Percentiles rank a stretch among this genome's conserved stretches.
phyloP scores from a whole-genome alignment of 2,329 filamentous ascomycete species.

The Reticulascus tulasneorum region DNA sequence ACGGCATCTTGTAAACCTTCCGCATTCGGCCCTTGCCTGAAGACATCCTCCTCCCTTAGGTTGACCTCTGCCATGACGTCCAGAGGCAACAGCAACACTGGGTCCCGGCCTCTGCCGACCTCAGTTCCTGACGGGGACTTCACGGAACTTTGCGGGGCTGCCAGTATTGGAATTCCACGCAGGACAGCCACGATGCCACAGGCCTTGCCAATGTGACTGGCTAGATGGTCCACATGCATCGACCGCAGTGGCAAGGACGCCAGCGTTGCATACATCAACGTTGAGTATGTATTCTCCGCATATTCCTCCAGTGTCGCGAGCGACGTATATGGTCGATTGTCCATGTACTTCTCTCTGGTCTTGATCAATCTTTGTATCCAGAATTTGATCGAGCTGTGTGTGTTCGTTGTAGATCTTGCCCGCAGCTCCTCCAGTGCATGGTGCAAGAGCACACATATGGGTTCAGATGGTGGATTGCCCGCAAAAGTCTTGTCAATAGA shows the following conservation, averaged over 20 bases:
- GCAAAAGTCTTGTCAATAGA: slow-evolving; percentile 74
- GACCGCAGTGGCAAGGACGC: slow-evolving; percentile 75
- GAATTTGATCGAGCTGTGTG: slow-evolving; percentile 56
- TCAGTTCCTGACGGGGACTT: slow-evolving; percentile 34
- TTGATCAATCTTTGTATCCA: slow-evolving; percentile 76
- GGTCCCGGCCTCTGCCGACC: slow-evolving; percentile 29
- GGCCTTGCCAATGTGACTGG: slow-evolving; percentile 92
- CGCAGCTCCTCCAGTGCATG: slow-evolving; percentile 64
- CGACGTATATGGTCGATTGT: slow-evolving; percentile 74
- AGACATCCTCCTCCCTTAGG: slow-evolving; percentile 84
- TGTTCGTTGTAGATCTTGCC: slow-evolving; percentile 25
- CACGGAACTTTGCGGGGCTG: slow-evolving; percentile 61
- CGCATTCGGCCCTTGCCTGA: slow-evolving; percentile 74
- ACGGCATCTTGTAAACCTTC: slow-evolving; percentile 82
- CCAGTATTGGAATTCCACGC: slow-evolving; percentile 84
- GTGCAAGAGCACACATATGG: slow-evolving; percentile 80
- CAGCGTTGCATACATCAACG: slow-evolving; percentile 82
- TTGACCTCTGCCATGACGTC: slow-evolving; percentile 83
- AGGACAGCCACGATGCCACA: slow-evolving; percentile 82
- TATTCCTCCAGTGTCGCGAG: slow-evolving; percentile 78
- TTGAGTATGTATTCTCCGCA: slow-evolving; percentile 92
- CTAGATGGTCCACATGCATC: slow-evolving; percentile 84
- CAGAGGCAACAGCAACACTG: slow-evolving; percentile 71
- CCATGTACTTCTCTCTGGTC: slow-evolving; percentile 77
- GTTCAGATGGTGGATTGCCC: slow-evolving; percentile 79